These are phyloP conservation scores for Thelonectria rubi DNA, from an alignment of 2,329 filamentous ascomycete genomes.

Conservation along the genomic window DNA sequence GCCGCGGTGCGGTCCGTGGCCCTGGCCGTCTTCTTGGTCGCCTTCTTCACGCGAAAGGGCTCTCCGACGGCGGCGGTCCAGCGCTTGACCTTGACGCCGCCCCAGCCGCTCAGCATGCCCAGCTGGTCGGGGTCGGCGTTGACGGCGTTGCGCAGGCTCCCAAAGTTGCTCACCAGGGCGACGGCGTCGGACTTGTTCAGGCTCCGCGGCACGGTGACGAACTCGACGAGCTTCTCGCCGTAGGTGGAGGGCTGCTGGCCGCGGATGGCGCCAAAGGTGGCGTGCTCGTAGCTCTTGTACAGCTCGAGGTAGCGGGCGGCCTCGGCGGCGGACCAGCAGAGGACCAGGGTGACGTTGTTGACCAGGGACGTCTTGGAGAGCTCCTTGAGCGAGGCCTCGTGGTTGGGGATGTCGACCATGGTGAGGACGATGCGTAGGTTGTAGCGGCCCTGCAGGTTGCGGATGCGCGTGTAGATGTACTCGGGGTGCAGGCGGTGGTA, in stretches of 20 bases:
- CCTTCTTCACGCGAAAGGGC: constrained; percentile 80
- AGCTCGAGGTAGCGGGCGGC: constrained; percentile 93
- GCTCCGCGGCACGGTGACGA: constrained; percentile 87
- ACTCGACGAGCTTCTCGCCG: constrained; percentile 87
- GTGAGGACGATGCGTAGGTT: constrained; percentile 85
- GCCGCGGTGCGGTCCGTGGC: constrained; percentile 40
- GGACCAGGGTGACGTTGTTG: constrained; percentile 89
- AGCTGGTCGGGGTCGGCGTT: constrained; percentile 91
- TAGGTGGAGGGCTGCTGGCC: constrained; percentile 87
- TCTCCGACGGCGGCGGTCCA: constrained; percentile 87
- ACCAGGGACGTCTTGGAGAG: constrained; percentile 91
- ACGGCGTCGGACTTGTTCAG: constrained; percentile 97
- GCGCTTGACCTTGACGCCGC: constrained; percentile 89
- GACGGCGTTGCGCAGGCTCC: constrained; percentile 84
- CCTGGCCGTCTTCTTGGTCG: constrained; percentile 59
- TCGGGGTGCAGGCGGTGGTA: constrained; percentile 98
- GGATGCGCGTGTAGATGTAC: constrained; percentile 95
- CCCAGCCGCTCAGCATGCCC: constrained; percentile 87
- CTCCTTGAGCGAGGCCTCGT: constrained; percentile 89
- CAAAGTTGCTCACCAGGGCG: constrained; percentile 89
- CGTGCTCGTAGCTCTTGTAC: constrained; percentile 94
- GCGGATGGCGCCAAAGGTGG: constrained; percentile 80
- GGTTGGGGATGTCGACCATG: constrained; percentile 95
- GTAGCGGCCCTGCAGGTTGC: constrained; percentile 84
- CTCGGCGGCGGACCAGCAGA: constrained; percentile 95